Conservation (phyloP, 306 rosid genomes). For the Trifolium dubium region DNA sequence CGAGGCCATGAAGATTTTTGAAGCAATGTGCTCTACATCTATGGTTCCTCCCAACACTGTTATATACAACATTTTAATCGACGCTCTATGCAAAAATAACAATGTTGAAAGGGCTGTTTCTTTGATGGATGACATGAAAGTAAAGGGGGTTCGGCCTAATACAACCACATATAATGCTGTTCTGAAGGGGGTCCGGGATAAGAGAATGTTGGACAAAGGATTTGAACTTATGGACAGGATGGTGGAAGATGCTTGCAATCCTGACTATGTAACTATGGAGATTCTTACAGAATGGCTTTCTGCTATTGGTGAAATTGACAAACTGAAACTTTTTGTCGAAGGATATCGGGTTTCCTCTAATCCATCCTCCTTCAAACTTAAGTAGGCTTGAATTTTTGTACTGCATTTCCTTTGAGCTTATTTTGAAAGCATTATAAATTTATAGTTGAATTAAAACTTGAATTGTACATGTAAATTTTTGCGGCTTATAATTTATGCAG, state of each 20-base stretch:
- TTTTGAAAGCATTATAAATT: neutral
- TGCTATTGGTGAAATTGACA: slow-evolving; percentile 53
- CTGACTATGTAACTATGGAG: slow-evolving; percentile 76
- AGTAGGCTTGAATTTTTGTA: neutral
- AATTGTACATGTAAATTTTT: slow-evolving; percentile 21
- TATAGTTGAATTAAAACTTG: neutral
- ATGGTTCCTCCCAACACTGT: slow-evolving; percentile 68
- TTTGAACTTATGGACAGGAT: slow-evolving; percentile 67
- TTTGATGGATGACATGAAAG: slow-evolving; percentile 68
- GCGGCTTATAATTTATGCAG: neutral
- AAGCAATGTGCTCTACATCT: slow-evolving; percentile 56
- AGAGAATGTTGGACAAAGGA: slow-evolving; percentile 59
- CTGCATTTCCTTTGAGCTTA: neutral
- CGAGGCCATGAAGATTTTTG: slow-evolving; percentile 67
- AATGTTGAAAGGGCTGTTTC: slow-evolving; percentile 57
- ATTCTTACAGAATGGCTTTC: slow-evolving; percentile 81
- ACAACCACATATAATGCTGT: slow-evolving; percentile 68
- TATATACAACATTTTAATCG: slow-evolving; percentile 67
- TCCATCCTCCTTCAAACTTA: slow-evolving; percentile 21
- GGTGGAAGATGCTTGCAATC: slow-evolving; percentile 65
- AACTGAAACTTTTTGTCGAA: slow-evolving; percentile 51
- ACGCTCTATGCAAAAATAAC: slow-evolving; percentile 63
- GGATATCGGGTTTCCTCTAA: slow-evolving; percentile 47
- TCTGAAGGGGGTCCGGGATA: slow-evolving; percentile 58
- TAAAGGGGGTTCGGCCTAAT: slow-evolving; percentile 60